Evolutionary conservation across 1,284 basidiomycete genomes (phyloP), one percentile per base, ranked within the genome.

Genomic region (Austroboletus novae-zelandiae): DNA sequence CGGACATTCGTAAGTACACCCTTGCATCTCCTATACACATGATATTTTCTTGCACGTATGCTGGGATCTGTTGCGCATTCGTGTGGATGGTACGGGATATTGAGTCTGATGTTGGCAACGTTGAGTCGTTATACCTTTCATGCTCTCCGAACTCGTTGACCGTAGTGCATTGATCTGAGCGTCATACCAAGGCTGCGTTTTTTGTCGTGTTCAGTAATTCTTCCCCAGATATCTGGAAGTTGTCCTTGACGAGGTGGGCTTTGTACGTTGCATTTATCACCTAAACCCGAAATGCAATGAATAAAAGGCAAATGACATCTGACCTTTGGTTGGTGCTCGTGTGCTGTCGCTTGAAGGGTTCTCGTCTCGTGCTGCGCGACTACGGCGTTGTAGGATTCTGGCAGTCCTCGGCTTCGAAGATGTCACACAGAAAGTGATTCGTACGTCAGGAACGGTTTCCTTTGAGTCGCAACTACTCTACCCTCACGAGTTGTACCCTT

Each of bases 1-100:
- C 44, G 56, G 55, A 50, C 46, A 54, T 54, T 50, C 64, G 66
- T 66, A 68, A 70, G 65, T 69, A 66, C 57, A 53, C 57, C 52
- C 34, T 57, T 54, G 31, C 58, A 57, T 66, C 53, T 53, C 48
- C 30, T 44, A 50, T 27, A 32, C 18, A 15, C 62, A 66, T 69
- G 50, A 68, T 70, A 61, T 60, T 68, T 64, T 56, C 56, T 57
- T 57, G 53, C 59, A 58, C 55, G 58, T 61, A 48, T 32, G 20
- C 20, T 23, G 20, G 31, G 31, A 57, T 45, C 15, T 49, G 35
- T 53, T 35, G 13, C n/a, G 25, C 48, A 23, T 45, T 37, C 36
- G 29, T 8, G 29, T 45, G 51, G 43, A 51, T n/a, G n/a, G n/a
- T n/a, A n/a, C 29, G 23, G 25, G 27, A 32, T 17, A 31, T 30